Percentiles rank a stretch among this genome's conserved stretches.
Evolutionary conservation across 2,329 filamentous ascomycete species (phyloP).

Genomic region (Nothophaeocryptopus gaeumannii): DNA sequence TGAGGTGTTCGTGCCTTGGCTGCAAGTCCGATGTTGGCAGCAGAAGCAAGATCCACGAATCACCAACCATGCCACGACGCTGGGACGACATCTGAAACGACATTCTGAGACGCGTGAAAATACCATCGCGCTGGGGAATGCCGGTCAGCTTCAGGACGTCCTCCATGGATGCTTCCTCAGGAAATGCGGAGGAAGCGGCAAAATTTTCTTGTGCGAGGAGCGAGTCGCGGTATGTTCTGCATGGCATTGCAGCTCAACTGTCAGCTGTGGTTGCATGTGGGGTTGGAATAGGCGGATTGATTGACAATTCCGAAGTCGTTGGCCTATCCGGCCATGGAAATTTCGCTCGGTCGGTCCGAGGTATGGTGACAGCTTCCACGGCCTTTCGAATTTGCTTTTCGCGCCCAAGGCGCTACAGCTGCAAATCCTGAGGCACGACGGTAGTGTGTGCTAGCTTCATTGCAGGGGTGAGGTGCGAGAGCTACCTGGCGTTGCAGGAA

Average conservation of each 20-base stretch:
- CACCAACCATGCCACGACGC: background rate
- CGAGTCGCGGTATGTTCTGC: too few species aligned
- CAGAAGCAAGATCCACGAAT: conserved; percentile 2
- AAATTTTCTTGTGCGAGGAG: too few species aligned
- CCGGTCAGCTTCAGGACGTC: background rate
- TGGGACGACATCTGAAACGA: conserved; percentile 2
- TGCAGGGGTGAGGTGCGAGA: too few species aligned
- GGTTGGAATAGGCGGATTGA: too few species aligned
- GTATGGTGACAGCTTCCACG: conserved; percentile 1
- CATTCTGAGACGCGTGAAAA: background rate
- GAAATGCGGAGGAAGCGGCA: background rate
- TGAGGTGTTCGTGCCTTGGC: too few species aligned
- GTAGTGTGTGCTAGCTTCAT: too few species aligned
- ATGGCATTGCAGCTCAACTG: too few species aligned
- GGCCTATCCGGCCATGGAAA: conserved; percentile 1
- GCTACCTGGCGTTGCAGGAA: too few species aligned
- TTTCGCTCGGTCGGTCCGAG: background rate
- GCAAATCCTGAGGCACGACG: conserved; percentile 10
- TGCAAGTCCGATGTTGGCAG: too few species aligned
- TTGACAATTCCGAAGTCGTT: background rate
- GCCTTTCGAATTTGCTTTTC: conserved; percentile 12
- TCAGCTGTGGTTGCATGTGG: too few species aligned
- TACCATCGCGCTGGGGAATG: conserved; percentile 2
- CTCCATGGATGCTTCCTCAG: background rate
- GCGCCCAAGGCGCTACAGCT: conserved; percentile 6